Percentiles rank a stretch among this genome's conserved stretches.
Evolutionary conservation across 2,329 filamentous ascomycete genomes (phyloP).

Genomic region (Ampelomyces quisqualis): DNA sequence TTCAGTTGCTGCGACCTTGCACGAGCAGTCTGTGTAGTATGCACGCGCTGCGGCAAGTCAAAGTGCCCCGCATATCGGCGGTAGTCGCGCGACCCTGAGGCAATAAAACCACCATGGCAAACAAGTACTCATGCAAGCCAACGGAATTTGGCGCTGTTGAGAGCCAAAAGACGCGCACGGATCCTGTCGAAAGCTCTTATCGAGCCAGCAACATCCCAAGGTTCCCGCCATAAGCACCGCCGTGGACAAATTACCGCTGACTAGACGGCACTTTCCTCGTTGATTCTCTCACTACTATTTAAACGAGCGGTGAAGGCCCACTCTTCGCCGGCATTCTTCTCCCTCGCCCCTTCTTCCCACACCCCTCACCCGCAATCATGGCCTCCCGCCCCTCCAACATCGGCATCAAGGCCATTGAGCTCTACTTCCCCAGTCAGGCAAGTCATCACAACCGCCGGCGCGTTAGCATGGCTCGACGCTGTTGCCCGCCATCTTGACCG

Average conservation of each 20-base stretch:
- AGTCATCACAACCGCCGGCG: conserved; percentile 20
- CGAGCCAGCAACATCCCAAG: conserved; percentile 7
- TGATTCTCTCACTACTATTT: conserved; percentile 32
- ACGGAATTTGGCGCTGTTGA: conserved; percentile 30
- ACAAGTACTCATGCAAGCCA: too few relatives aligned
- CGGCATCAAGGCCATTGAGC: conserved; percentile 57
- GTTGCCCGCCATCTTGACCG: conserved; percentile 11
- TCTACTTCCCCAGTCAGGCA: conserved; percentile 57
- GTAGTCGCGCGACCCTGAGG: conserved; percentile 5
- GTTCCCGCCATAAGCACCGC: conserved; percentile 28
- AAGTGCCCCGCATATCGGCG: conserved; percentile 3
- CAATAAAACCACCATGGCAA: conserved; percentile 7
- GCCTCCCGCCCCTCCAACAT: conserved; percentile 52
- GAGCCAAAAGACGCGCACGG: conserved; percentile 23
- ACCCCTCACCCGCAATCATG: conserved; percentile 39
- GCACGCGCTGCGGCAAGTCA: too few relatives aligned
- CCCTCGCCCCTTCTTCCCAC: conserved; percentile 16
- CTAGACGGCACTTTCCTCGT: conserved; percentile 40
- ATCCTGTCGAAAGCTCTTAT: conserved; percentile 26
- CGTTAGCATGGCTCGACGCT: conserved; percentile 1
- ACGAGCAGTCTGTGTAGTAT: too few relatives aligned
- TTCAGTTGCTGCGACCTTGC: too few relatives aligned
- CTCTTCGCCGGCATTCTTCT: conserved; percentile 20
- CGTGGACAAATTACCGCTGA: conserved; percentile 37
- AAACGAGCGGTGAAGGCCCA: conserved; percentile 42